phyloP scores from a whole-genome alignment of 2,329 filamentous ascomycete species.

The Claviceps quebecensis region DNA sequence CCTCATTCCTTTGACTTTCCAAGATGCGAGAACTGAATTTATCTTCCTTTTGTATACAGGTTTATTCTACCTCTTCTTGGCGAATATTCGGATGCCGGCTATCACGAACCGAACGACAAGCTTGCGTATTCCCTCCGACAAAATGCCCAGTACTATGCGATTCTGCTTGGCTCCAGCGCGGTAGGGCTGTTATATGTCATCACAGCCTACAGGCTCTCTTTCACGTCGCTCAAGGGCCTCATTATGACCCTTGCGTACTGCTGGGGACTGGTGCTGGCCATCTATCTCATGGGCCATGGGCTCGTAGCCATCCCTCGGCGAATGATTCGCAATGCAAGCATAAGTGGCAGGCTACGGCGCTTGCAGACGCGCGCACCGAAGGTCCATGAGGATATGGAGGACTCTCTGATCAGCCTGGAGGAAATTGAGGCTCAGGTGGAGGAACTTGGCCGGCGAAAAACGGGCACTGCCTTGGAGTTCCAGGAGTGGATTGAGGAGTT shows the following conservation, averaged over 20 bases:
- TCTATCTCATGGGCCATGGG: slow-evolving; percentile 96
- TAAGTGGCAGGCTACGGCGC: slow-evolving; percentile 57
- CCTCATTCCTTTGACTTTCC: background rate
- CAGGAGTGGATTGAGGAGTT: slow-evolving; percentile 95
- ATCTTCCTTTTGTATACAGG: slow-evolving; percentile 29
- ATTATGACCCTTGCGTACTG: slow-evolving; percentile 92
- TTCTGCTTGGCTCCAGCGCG: slow-evolving; percentile 56
- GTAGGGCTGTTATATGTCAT: slow-evolving; percentile 74
- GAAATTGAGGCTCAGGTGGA: slow-evolving; percentile 68
- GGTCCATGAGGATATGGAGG: slow-evolving; percentile 75
- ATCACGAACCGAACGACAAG: slow-evolving; percentile 70
- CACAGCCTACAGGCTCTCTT: slow-evolving; percentile 58
- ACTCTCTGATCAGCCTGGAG: slow-evolving; percentile 66
- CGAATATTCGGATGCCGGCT: slow-evolving; percentile 89
- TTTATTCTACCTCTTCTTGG: slow-evolving; percentile 83
- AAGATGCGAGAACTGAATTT: background rate
- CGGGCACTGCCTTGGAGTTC: slow-evolving; percentile 59
- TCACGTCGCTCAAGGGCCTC: slow-evolving; percentile 62
- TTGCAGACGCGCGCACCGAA: slow-evolving; percentile 69
- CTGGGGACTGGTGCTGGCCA: slow-evolving; percentile 81
- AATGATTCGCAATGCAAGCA: slow-evolving; percentile 65
- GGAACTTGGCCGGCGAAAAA: slow-evolving; percentile 69
- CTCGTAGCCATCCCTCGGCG: slow-evolving; percentile 78
- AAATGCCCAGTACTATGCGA: slow-evolving; percentile 80
- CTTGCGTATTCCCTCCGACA: slow-evolving; percentile 72